Evolutionary conservation across 495 filamentous ascomycete genomes (phyloP), one percentile per base, ranked within the genome.

Genomic region (Penicillium coffeae): DNA sequence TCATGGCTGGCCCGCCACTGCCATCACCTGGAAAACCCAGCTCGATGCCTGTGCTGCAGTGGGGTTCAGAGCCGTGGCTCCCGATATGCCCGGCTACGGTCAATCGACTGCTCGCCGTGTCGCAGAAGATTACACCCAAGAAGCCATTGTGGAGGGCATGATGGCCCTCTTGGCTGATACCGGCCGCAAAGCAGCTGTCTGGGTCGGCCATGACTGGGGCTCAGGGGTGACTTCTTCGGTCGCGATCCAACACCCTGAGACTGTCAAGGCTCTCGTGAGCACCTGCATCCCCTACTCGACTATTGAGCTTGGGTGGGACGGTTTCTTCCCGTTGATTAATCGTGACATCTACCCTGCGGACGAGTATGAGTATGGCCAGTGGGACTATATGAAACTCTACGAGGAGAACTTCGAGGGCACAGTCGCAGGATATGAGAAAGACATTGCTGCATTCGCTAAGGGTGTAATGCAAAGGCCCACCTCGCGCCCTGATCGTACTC

Each of bases 11-110:
- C 54, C 54, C 1, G 45, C 34, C 30, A 48, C 45, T n/a, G 54
- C 39, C 21, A 56, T 56, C 32, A 56, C 54, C 19, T 56, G 54
- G 54, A 49, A 49, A 35, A 8, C 48, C 21, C 54, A 56, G 41
- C 21, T 56, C 15, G 41, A 52, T 45, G 48, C 49, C 21, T 56
- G 48, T 16, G 44, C 48, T 10, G 20, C 25, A 1, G 41, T 43
- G 1, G 41, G 41, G 13, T 43, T 43, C 25, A 22, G 41, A 32
- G 41, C 41, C 25, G 19, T 43, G 15, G 41, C 41, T 3, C 41
- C 41, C 41, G 41, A 43, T 15, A 43, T 43, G 41, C 41, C 41
- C 22, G 41, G 41, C 22, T 43, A 43, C n/a, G 41, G 41, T 8
- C 41, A 43, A 8, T 43, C 41, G 5, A 43, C 41, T 16, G 21